Evolutionary conservation across 83 land plant species (phyloP), one percentile per base, ranked within the genome.

Genomic region (Larix sibirica): DNA sequence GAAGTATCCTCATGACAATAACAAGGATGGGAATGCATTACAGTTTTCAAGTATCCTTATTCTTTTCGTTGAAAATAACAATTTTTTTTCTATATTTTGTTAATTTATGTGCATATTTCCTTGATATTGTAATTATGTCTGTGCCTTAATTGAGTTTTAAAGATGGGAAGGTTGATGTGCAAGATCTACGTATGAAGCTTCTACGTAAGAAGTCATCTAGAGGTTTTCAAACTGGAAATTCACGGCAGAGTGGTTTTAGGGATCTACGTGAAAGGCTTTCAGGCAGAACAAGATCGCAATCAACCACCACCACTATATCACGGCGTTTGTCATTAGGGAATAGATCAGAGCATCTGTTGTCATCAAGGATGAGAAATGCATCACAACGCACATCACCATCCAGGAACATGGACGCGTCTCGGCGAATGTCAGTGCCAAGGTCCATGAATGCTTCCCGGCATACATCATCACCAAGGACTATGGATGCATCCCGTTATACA

Each of bases 151-250:
- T 24, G 4, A 75, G 14, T 75, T 50, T 73, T 75, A 65, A 79
- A 87, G 91, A 50, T 80, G 50, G 54, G n/a, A 74, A 58, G 23
- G 40, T 83, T 80, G 76, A 78, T 73, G 79, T 14, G 31, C 85
- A 85, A 77, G 94, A 92, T 77, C 82, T 92, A n/a, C 78, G 94
- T 62, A 62, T 79, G 38, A 92, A 88, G 65, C 89, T 90, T 65
- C 83, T 86, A 80, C 82, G 79, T 4, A 90, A 90, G 75, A 86
- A 76, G 18, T 58, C 67, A 31, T 79, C 84, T 81, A 47, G 77
- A 23, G 78, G 74, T 76, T 62, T 60, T 59, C 78, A 75, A 50
- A 58, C 60, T 73, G 77, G 77, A 44, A 73, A 73, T 75, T n/a
- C 60, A 28, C 14, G 59, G 50, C 59, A 47, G 58, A 50, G 18